Base-by-base conservation (phyloP, 2,329 filamentous ascomycete genomes). In the Ciborinia camelliae region DNA sequence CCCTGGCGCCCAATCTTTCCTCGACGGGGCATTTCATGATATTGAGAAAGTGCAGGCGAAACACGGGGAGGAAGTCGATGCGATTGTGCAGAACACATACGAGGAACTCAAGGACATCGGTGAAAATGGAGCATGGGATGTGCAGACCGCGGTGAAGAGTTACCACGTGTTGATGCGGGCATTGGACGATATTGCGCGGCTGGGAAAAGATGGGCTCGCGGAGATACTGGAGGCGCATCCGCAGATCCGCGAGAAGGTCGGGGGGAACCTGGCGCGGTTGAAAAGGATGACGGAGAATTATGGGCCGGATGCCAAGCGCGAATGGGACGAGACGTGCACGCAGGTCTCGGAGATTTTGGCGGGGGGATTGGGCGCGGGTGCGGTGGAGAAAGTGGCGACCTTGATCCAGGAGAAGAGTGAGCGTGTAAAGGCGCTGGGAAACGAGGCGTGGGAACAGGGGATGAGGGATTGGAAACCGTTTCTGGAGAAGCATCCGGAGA, bases 151-250 rank as follows among this genome's bases (percentile, higher is more conserved):
- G 0, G 78, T 81, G 26, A 81, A 86, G 74, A 82, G 84, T 0
- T 88, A 84, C 77, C 81, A 86, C 2, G 80, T 89, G 12, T 76
- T 92, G 6, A 80, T 86, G 39, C 86, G 89, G 66, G 78, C 89
- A 23, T 77, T 86, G 28, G 81, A 80, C 71, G 81, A 85, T 68
- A 76, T 92, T 18, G 82, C 81, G 20, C 81, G 81, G 52, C 80
- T 92, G 2, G 84, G 87, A 0, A 83, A 82, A 7, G 87, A 90
- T 70, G 85, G 86, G 1, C 78, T 85, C 0, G 77, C 79, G 30
- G 85, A 91, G 67, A 84, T 92, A 50, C 75, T 92, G 59, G 82
- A 91, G 71, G 90, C 91, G 73, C 89, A 92, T 74, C 90, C 90
- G 0, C 76, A 88, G 70, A 72, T 91, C 26, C 91, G 90, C 80